Conservation (phyloP, 2,329 filamentous ascomycete species). For the Pseudocercospora eumusae region DNA sequence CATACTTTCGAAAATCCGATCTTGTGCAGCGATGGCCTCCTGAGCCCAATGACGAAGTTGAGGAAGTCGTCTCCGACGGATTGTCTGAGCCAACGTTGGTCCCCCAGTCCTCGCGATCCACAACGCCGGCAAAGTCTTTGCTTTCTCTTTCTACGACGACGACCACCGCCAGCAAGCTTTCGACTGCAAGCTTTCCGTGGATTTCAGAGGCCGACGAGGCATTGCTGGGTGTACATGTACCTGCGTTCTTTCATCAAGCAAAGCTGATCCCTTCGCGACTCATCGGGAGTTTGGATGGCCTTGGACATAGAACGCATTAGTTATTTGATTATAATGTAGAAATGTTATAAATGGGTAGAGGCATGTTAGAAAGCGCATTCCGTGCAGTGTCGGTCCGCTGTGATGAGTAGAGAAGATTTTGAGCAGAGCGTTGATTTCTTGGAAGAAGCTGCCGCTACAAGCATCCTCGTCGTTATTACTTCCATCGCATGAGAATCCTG, state of each 20-base stretch:
- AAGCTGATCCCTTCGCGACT: neutral
- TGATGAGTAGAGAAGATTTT: neutral
- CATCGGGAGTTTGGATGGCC: neutral
- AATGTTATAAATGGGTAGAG: no score
- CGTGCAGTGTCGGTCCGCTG: no score
- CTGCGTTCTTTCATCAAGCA: neutral
- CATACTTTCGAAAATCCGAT: slow-evolving; percentile 9
- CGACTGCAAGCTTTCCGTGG: neutral
- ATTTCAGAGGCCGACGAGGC: neutral
- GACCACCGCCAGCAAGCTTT: neutral
- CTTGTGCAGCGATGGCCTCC: slow-evolving; percentile 11
- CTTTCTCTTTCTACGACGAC: neutral
- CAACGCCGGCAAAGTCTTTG: neutral
- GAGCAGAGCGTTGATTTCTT: neutral
- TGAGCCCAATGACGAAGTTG: neutral
- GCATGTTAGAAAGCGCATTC: neutral
- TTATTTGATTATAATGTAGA: neutral
- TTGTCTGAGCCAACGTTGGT: neutral
- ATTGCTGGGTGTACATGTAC: neutral
- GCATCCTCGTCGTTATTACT: neutral
- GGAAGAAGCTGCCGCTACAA: neutral
- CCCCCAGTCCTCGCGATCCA: neutral
- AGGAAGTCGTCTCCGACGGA: neutral
- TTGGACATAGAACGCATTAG: neutral
- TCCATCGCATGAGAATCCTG: neutral